Evolutionary conservation across 768 basidiomycete species (phyloP).

Genomic region (Sistotremastrum niveocremeum): DNA sequence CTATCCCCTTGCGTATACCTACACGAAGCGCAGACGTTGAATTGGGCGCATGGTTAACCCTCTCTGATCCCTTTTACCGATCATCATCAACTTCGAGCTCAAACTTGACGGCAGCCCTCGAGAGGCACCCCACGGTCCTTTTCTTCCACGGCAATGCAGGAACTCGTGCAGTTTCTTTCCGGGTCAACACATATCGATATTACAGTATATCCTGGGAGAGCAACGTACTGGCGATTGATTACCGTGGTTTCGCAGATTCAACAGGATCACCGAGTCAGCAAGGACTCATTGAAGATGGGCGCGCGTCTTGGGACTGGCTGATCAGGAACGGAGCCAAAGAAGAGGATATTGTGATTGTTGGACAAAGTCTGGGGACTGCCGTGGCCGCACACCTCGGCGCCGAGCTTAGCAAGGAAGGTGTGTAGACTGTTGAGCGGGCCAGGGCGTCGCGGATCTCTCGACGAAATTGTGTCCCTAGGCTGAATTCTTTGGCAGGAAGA

Average conservation of each 20-base stretch:
- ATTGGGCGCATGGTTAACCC: conserved; percentile 77
- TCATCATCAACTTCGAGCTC: conserved; percentile 26
- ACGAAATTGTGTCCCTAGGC: no score
- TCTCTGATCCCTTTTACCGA: conserved; percentile 54
- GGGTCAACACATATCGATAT: conserved; percentile 54
- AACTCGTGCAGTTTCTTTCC: conserved; percentile 53
- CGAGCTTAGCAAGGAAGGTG: conserved; percentile 26
- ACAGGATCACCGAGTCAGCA: conserved; percentile 61
- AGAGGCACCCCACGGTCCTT: conserved; percentile 59
- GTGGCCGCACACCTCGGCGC: conserved; percentile 36
- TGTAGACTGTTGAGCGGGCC: neutral
- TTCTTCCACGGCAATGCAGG: conserved; percentile 88
- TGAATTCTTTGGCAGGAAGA: no score
- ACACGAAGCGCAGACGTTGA: conserved; percentile 38
- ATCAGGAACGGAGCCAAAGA: conserved; percentile 39
- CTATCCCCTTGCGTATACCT: neutral
- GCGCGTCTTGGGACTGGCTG: conserved; percentile 73
- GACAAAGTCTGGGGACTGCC: conserved; percentile 84
- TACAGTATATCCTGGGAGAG: conserved; percentile 51
- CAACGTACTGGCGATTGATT: conserved; percentile 81
- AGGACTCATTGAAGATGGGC: conserved; percentile 62
- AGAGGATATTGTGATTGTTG: conserved; percentile 57
- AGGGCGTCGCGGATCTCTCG: no score
- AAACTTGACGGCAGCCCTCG: conserved; percentile 39
- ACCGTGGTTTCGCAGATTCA: conserved; percentile 87